Percentiles rank a stretch among this genome's conserved stretches.
Conservation (phyloP, 2,329 filamentous ascomycete genomes). For the Verticillium zaregamsianum region DNA sequence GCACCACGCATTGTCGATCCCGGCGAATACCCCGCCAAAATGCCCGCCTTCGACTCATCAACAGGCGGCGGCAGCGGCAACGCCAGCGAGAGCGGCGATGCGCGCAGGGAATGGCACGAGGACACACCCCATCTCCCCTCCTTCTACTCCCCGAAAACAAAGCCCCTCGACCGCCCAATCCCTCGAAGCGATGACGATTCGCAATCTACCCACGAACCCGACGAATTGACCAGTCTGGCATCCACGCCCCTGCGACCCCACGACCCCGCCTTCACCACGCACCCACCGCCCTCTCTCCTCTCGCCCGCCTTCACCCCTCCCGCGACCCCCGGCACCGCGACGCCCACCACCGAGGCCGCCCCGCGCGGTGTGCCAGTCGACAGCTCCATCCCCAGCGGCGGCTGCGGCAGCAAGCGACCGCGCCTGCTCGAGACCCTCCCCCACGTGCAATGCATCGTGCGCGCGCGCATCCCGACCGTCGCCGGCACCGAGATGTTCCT, state of each 20-base stretch:
- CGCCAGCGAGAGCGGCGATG: conserved; percentile 4
- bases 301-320: conserved; percentile 83
- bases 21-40: conserved; percentile 1
- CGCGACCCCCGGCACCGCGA: conserved; percentile 55
- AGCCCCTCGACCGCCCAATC: conserved; percentile 17
- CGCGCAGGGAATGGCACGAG: conserved; percentile 20
- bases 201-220: conserved; percentile 7
- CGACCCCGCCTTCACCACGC: conserved; percentile 13
- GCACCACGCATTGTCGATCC: neutral
- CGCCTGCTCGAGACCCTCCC: conserved; percentile 73
- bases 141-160: conserved; percentile 40
- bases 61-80: neutral
- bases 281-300: conserved; percentile 63
- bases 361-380: conserved; percentile 57
- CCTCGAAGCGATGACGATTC: conserved; percentile 5
- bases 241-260: conserved; percentile 6
- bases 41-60: conserved; percentile 20
- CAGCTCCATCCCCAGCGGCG: conserved; percentile 52
- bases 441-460: conserved; percentile 86
- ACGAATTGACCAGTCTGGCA: conserved; percentile 1
- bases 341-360: conserved; percentile 35
- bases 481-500: conserved; percentile 94
- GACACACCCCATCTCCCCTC: conserved; percentile 36
- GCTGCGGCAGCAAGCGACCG: conserved; percentile 61
- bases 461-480: conserved; percentile 90